phyloP scores from a whole-genome alignment of 495 filamentous ascomycete species.

The Penicillium manginii region DNA sequence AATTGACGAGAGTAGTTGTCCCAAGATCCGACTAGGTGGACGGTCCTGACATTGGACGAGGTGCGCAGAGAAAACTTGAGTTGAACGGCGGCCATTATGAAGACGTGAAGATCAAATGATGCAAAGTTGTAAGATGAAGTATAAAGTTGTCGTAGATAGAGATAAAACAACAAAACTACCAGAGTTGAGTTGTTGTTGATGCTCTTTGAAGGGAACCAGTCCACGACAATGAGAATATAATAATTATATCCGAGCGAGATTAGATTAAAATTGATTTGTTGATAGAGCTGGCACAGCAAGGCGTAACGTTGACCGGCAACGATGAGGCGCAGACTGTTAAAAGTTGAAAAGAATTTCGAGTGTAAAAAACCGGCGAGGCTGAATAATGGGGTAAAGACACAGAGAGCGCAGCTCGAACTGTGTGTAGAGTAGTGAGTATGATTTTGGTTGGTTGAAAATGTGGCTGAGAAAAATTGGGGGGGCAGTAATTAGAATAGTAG shows the following conservation, averaged over 20 bases:
- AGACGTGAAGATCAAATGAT: constrained; percentile 28
- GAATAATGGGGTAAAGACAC: constrained; percentile 29
- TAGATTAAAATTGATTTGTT: constrained; percentile 55
- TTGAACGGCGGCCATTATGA: constrained; percentile 82
- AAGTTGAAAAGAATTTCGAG: constrained; percentile 33
- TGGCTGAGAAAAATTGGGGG: constrained; percentile 29
- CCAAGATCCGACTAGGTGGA: constrained; percentile 97
- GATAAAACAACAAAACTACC: constrained; percentile 23
- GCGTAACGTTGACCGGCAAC: constrained; percentile 58
- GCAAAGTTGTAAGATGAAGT: constrained; percentile 14
- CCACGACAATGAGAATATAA: constrained; percentile 35
- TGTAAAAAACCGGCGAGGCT: constrained; percentile 35
- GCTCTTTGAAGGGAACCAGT: constrained; percentile 29
- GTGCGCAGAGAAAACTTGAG: constrained; percentile 91
- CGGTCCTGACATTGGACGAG: constrained; percentile 95
- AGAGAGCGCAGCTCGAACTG: constrained; percentile 54
- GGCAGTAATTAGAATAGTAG: constrained; percentile 34
- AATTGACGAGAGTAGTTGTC: constrained; percentile 95
- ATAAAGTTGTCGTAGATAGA: constrained; percentile 30
- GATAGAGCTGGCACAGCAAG: constrained; percentile 38
- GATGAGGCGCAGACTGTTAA: constrained; percentile 25
- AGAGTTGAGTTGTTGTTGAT: constrained; percentile 19
- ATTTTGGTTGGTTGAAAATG: constrained; percentile 15
- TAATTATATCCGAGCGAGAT: constrained; percentile 59
- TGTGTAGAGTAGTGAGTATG: constrained; percentile 10